Evolutionary conservation across 225 moss, liverwort and hornwort genomes (phyloP), one percentile per base, ranked within the genome.

Genomic region (Thuidium tamariscinum): DNA sequence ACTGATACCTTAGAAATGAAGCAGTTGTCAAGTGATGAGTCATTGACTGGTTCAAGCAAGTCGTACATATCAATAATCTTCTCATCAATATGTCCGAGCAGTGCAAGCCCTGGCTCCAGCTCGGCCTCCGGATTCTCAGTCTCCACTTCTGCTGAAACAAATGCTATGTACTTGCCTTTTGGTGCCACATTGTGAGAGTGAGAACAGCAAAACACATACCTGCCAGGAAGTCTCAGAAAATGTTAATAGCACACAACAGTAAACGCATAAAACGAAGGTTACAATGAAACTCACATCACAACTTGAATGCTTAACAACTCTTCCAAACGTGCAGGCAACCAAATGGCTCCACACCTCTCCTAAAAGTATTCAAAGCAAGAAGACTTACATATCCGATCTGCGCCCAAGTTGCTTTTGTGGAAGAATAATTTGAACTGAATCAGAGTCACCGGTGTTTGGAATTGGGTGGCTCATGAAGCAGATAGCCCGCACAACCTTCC

Each of bases 121-220:
- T 98, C 98, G 16, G 89, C 91, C 90, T 96, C 95, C 14, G 97
- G 98, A 69, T 85, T 92, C 54, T 98, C 93, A 30, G 97, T 98
- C 90, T 98, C 98, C 80, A 93, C 97, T 89, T 95, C 95, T 37
- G 96, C 95, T 52, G 97, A 97, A 52, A 98, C 97, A 88, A 98
- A 98, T 15, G 98, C 98, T 42, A 97, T 95, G 69, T 97, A 98
- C 90, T 98, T 98, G 83, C 97, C 98, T 86, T 95, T 98, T 10
- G 97, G 96, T 76, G 97, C 91, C 85, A 98, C 98, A 77, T 95
- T 95, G 85, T 98, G 98, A n/a, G 98, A 98, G 92, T 94, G 93
- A 12, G 98, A 98, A 74, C 96, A 98, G 88, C 97, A 98, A 77
- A 97, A 98, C 74, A 98, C 94, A 86, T 98, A 96, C 93, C 98